Base-by-base conservation (phyloP, 192 early-diverging fungal genomes). In the Entomortierella beljakovae region DNA sequence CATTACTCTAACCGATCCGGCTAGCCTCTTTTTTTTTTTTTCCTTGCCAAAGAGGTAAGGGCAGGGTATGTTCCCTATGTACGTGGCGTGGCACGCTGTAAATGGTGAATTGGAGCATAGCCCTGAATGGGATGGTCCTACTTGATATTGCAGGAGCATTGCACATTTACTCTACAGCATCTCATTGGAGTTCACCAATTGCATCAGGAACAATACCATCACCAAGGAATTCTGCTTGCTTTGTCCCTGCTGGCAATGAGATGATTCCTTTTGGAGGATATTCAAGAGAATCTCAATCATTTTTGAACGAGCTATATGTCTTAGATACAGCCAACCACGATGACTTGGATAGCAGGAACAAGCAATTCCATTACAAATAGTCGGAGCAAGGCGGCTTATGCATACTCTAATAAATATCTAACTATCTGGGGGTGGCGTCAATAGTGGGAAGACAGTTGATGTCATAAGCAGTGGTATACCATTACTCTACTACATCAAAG, bases 11-110 rank as follows among this genome's bases (percentile, higher is more conserved):
- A n/a, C n/a, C n/a, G n/a, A n/a, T n/a, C n/a, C n/a, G n/a, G n/a
- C n/a, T n/a, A 13, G 52, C 49, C 61, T 52, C 61, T 70, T 54
- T 57, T 70, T 26, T n/a, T 11, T 33, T 52, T 49, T 43, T 49
- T 49, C 22, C 37, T 51, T 32, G 48, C 1, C 16, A 6, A 25
- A 35, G 9, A 18, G 18, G 42, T 43, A 18, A 43, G 10, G 9
- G n/a, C n/a, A n/a, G n/a, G n/a, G n/a, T n/a, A n/a, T n/a, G n/a
- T n/a, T 43, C 9, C 42, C 42, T 43, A 43, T 43, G 42, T 9
- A 43, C 42, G 10, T 18, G 9, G 18, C 42, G 10, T n/a, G n/a
- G n/a, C 18, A 9, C 42, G 18, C 18, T 43, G 10, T 43, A 43
- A 13, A 13, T 18, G 10, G 42, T 18, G 9, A 18, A 9, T 13